Evolutionary conservation across 2,329 filamentous ascomycete genomes (phyloP).

Genomic region (Penicillium hesseltinei): DNA sequence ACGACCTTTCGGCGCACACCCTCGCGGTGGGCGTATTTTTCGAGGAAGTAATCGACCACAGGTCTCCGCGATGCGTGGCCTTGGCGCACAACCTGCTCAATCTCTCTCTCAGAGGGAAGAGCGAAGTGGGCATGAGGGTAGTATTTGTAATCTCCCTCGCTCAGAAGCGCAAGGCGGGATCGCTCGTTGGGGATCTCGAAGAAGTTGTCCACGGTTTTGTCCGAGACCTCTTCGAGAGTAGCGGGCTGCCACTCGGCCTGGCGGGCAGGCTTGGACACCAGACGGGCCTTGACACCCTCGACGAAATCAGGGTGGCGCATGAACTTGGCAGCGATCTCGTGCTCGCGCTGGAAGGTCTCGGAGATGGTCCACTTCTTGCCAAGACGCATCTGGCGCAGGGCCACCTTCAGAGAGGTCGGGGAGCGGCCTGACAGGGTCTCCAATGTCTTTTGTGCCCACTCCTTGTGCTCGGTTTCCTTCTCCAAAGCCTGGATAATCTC

Average conservation of each 20-base stretch:
- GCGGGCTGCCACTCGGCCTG: slow-evolving; percentile 74
- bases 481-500: slow-evolving; percentile 70
- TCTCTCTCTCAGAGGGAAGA: slow-evolving; percentile 66
- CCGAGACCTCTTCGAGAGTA: slow-evolving; percentile 64
- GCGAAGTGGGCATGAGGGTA: slow-evolving; percentile 72
- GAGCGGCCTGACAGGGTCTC: slow-evolving; percentile 73
- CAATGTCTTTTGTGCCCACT: slow-evolving; percentile 78
- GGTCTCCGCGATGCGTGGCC: slow-evolving; percentile 53
- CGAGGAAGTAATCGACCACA: slow-evolving; percentile 63
- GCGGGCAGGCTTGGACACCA: slow-evolving; percentile 67
- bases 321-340: slow-evolving; percentile 79
- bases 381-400: slow-evolving; percentile 76
- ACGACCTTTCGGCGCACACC: slow-evolving; percentile 66
- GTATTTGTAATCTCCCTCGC: slow-evolving; percentile 58
- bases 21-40: slow-evolving; percentile 61
- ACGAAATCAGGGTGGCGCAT: slow-evolving; percentile 91
- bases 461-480: slow-evolving; percentile 53
- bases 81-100: slow-evolving; percentile 45
- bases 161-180: slow-evolving; percentile 60
- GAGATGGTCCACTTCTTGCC: slow-evolving; percentile 75
- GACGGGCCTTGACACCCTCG: slow-evolving; percentile 79
- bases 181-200: slow-evolving; percentile 55
- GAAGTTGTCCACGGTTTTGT: slow-evolving; percentile 64
- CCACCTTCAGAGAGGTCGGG: slow-evolving; percentile 81
- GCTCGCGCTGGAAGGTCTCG: slow-evolving; percentile 81